These are phyloP conservation scores for Globisporangium paroecandrum DNA, from an alignment of 352 stramenopile genomes.

Conservation along the genomic window DNA sequence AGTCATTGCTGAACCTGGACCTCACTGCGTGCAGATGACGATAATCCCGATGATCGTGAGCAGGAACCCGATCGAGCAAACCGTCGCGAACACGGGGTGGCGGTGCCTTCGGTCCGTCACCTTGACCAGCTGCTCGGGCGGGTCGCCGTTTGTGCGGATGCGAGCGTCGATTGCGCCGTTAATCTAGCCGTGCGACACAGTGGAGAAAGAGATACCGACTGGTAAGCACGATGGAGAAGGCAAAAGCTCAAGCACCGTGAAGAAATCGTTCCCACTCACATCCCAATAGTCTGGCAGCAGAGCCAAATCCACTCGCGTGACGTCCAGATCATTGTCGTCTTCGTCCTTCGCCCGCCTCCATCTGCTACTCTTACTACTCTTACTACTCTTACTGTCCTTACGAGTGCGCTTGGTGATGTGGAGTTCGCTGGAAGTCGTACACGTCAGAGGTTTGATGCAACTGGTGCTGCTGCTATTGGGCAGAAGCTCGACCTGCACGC, in stretches of 20 bases:
- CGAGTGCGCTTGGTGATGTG: background rate
- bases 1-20: background rate
- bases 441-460: background rate
- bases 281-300: slow-evolving; percentile 61
- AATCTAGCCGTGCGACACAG: background rate
- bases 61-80: slow-evolving; percentile 68
- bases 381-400: background rate
- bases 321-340: background rate
- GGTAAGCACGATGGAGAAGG: background rate
- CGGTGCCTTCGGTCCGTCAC: slow-evolving; percentile 66
- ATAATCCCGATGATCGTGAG: slow-evolving; percentile 60
- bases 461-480: background rate
- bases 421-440: background rate
- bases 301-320: slow-evolving; percentile 30
- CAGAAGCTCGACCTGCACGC: background rate
- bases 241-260: background rate
- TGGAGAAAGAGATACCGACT: background rate
- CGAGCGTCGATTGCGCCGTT: slow-evolving; percentile 19
- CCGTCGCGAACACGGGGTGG: slow-evolving; percentile 66
- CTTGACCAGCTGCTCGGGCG: slow-evolving; percentile 69
- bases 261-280: slow-evolving; percentile 11
- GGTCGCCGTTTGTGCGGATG: slow-evolving; percentile 50
- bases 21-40: slow-evolving; percentile 50
- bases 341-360: background rate
- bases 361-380: too few species aligned